Evolutionary conservation across 805 yeast genomes (phyloP).

Genomic region (Candida insectorum): DNA sequence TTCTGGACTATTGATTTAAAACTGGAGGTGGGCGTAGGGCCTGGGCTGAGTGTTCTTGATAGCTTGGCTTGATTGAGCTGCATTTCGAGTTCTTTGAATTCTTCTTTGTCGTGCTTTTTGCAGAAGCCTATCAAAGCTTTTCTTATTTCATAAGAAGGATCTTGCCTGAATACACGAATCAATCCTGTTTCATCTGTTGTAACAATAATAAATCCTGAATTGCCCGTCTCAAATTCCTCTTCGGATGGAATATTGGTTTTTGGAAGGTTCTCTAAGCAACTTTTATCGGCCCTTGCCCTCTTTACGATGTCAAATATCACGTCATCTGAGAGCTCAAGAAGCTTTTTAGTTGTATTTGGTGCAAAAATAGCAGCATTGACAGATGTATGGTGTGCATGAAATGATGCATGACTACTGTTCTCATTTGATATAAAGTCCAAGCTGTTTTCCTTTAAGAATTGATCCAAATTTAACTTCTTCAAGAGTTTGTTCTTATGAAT

Average conservation of each 20-base stretch:
- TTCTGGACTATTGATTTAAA: too few relatives aligned
- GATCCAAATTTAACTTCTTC: constrained; percentile 20
- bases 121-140: constrained; percentile 17
- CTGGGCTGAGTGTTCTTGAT: constrained; percentile 5
- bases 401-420: constrained; percentile 60
- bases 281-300: constrained; percentile 16
- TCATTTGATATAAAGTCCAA: constrained; percentile 39
- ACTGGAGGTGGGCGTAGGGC: constrained; percentile 2
- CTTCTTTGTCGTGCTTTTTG: constrained; percentile 10
- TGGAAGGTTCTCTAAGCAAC: constrained; percentile 2
- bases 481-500: constrained; percentile 26
- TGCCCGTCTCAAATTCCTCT: constrained; percentile 8
- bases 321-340: constrained; percentile 73
- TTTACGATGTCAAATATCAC: constrained; percentile 62
- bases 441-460: constrained; percentile 23
- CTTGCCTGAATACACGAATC: constrained; percentile 78
- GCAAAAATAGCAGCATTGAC: constrained; percentile 80
- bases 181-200: constrained; percentile 73
- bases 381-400: constrained; percentile 72
- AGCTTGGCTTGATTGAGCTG: not conserved
- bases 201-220: constrained; percentile 53
- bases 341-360: constrained; percentile 61
- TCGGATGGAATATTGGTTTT: constrained; percentile 6
- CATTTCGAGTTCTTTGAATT: too few relatives aligned
- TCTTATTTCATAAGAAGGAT: constrained; percentile 51